Evolutionary conservation across 805 yeast species (phyloP).

Genomic region (Candida railenensis): DNA sequence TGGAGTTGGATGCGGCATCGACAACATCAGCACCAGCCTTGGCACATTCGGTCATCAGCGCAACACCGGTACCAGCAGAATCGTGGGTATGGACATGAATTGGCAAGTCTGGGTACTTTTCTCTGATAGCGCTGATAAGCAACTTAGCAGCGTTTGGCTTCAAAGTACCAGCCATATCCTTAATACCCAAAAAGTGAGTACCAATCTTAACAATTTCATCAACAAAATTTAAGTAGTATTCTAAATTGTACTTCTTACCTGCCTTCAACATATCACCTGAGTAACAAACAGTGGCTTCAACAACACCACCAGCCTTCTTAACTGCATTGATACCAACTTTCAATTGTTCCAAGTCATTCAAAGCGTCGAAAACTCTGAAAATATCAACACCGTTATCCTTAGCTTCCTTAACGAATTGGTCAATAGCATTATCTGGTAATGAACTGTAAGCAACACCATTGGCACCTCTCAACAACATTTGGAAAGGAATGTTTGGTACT

Average conservation of each 20-base stretch:
- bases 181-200: slow-evolving; percentile 94
- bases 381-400: slow-evolving; percentile 95
- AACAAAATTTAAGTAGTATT: slow-evolving; percentile 79
- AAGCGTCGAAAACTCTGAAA: slow-evolving; percentile 96
- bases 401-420: slow-evolving; percentile 93
- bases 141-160: slow-evolving; percentile 90
- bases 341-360: slow-evolving; percentile 94
- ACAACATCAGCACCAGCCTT: slow-evolving; percentile 97
- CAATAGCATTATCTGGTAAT: slow-evolving; percentile 97
- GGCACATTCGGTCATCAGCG: slow-evolving; percentile 93
- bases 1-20: slow-evolving; percentile 94
- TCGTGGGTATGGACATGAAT: slow-evolving; percentile 99
- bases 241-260: slow-evolving; percentile 93
- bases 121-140: slow-evolving; percentile 78
- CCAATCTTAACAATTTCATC: slow-evolving; percentile 89
- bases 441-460: slow-evolving; percentile 99
- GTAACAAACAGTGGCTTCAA: slow-evolving; percentile 97
- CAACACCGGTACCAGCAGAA: slow-evolving; percentile 99
- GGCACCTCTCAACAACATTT: slow-evolving; percentile 98
- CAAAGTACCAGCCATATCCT: slow-evolving; percentile 99
- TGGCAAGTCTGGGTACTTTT: slow-evolving; percentile 87
- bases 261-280: slow-evolving; percentile 98
- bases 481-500: slow-evolving; percentile 99
- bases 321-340: slow-evolving; percentile 98
- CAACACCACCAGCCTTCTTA: slow-evolving; percentile 97